Conservation (phyloP, 352 stramenopile genomes). For the Phytophthora fragariae region DNA sequence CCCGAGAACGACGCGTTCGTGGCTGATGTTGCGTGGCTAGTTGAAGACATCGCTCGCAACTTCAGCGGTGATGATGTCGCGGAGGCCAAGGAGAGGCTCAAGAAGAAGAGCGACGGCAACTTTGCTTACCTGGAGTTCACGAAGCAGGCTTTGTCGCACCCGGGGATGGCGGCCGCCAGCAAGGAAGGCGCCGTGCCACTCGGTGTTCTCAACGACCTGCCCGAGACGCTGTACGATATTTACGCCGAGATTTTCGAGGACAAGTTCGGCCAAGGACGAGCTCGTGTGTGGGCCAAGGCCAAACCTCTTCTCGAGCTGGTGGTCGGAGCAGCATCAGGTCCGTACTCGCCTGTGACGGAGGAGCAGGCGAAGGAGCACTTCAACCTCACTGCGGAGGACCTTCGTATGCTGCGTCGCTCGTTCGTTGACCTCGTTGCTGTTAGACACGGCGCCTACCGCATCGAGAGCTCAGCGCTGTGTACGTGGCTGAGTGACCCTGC, state of each 20-base stretch:
- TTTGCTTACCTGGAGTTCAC: slow-evolving; percentile 86
- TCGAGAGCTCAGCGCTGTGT: slow-evolving; percentile 75
- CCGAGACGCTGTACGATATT: slow-evolving; percentile 84
- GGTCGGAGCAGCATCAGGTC: slow-evolving; percentile 67
- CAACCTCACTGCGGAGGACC: slow-evolving; percentile 62
- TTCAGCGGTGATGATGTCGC: slow-evolving; percentile 54
- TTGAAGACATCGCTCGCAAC: slow-evolving; percentile 64
- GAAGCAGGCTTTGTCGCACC: slow-evolving; percentile 74
- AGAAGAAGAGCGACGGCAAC: slow-evolving; percentile 78
- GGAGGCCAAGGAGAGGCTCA: slow-evolving; percentile 62
- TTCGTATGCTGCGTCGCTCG: slow-evolving; percentile 72
- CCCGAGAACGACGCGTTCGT: slow-evolving; percentile 66
- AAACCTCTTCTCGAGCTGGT: slow-evolving; percentile 79
- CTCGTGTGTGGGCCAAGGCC: slow-evolving; percentile 81
- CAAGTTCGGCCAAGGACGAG: slow-evolving; percentile 82
- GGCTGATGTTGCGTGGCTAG: slow-evolving; percentile 57
- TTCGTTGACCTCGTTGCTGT: slow-evolving; percentile 82
- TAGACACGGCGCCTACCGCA: slow-evolving; percentile 69
- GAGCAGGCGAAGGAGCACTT: slow-evolving; percentile 69
- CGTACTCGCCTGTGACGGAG: slow-evolving; percentile 80
- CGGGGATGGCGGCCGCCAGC: slow-evolving; percentile 47
- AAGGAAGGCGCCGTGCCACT: slow-evolving; percentile 66
- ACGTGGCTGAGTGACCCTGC: slow-evolving; percentile 69
- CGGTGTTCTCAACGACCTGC: slow-evolving; percentile 74
- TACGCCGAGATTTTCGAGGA: slow-evolving; percentile 89